Conservation (phyloP, 495 filamentous ascomycete genomes). For the Parathielavia hyrcaniae region DNA sequence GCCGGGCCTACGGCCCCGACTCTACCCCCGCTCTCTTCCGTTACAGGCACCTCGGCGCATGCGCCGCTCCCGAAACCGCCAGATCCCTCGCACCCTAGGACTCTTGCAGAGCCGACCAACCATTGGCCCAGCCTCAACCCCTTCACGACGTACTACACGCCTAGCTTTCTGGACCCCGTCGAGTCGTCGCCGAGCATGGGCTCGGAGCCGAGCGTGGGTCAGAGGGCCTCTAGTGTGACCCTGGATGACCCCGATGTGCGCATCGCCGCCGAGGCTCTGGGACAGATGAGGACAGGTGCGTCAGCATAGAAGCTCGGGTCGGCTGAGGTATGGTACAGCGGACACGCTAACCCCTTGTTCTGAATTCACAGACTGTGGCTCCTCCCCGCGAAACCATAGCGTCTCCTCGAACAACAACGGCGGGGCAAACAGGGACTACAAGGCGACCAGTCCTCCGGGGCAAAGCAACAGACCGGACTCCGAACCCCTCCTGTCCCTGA, state of each 20-base stretch:
- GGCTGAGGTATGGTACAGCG: neutral
- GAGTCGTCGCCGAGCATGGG: slow-evolving; percentile 34
- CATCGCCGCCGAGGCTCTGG: slow-evolving; percentile 78
- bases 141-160: slow-evolving; percentile 47
- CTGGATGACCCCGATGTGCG: slow-evolving; percentile 79
- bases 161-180: slow-evolving; percentile 35
- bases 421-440: slow-evolving; percentile 11
- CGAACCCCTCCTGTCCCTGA: slow-evolving; percentile 71
- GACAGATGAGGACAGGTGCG: slow-evolving; percentile 75
- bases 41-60: slow-evolving; percentile 32
- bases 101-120: slow-evolving; percentile 21
- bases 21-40: slow-evolving; percentile 41
- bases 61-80: slow-evolving; percentile 22
- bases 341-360: slow-evolving; percentile 16
- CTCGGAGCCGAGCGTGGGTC: slow-evolving; percentile 32
- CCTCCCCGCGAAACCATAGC: slow-evolving; percentile 47
- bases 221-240: slow-evolving; percentile 51
- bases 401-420: neutral
- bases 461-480: slow-evolving; percentile 34
- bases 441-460: slow-evolving; percentile 26
- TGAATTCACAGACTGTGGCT: slow-evolving; percentile 45
- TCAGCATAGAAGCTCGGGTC: slow-evolving; percentile 2
- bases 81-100: slow-evolving; percentile 23
- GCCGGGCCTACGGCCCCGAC: slow-evolving; percentile 16
- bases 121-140: slow-evolving; percentile 52